Evolutionary conservation across 305 asterid species (phyloP).

Genomic region (Rubia balearica): DNA sequence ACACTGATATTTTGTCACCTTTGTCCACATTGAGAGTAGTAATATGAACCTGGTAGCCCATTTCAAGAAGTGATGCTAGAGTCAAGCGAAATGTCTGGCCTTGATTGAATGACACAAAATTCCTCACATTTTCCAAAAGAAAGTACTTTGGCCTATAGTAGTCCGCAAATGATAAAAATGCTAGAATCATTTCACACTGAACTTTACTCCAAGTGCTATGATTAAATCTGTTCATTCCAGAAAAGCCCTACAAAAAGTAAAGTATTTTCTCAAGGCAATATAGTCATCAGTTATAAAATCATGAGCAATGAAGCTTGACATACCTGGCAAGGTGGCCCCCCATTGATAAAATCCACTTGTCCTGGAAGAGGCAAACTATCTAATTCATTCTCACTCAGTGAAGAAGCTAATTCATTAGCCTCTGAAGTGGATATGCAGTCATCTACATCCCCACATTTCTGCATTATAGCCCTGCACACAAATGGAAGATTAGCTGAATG

Average conservation of each 20-base stretch:
- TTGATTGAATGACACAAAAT: constrained; percentile 43
- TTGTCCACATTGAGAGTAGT: background rate
- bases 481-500: background rate
- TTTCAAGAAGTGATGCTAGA: constrained; percentile 45
- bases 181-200: constrained; percentile 51
- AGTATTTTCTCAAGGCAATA: constrained; percentile 6
- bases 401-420: constrained; percentile 41
- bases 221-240: constrained; percentile 50
- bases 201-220: constrained; percentile 51
- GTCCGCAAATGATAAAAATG: constrained; percentile 46
- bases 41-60: constrained; percentile 44
- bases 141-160: constrained; percentile 42
- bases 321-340: constrained; percentile 55
- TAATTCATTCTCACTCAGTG: constrained; percentile 28
- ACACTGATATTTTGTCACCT: background rate
- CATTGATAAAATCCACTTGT: constrained; percentile 49
- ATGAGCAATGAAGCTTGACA: constrained; percentile 12
- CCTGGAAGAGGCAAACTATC: constrained; percentile 42
- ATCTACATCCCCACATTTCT: constrained; percentile 37
- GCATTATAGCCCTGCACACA: constrained; percentile 40
- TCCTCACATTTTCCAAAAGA: constrained; percentile 47
- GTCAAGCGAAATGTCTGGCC: constrained; percentile 48
- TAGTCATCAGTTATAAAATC: constrained; percentile 7
- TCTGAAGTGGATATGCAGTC: constrained; percentile 41
- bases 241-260: constrained; percentile 37